Evolutionary conservation across 805 yeast genomes (phyloP), one percentile per base, ranked within the genome.

Genomic region (Ogataea populi-albae): DNA sequence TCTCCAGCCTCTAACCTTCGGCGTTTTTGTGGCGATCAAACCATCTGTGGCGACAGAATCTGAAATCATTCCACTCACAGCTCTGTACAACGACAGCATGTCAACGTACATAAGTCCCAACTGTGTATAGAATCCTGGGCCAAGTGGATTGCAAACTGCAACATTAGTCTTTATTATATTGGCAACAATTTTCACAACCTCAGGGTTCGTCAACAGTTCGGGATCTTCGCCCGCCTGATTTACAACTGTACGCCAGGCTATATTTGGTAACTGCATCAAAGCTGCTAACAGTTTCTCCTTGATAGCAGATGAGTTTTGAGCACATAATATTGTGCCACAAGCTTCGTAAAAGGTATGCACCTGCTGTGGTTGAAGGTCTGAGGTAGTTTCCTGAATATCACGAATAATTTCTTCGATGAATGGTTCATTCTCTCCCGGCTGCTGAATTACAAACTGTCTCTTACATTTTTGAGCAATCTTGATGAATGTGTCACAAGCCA

Each of bases 401-500:
- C 79, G 70, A 34, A 93, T 87, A 45, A 93, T 89, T 49, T 87
- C 95, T 56, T 84, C 86, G 47, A 93, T 85, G 54, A 91, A 91
- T 14, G 98, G 96, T 57, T 83, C 95, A 6, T 75, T 59, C 65
- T 94, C 98, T 45, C 81, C 82, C 15, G 78, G 75, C 64, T 91
- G 97, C 49, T 77, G 81, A 32, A 84, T 82, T 26, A 91, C 95
- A 63, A 93, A 93, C 63, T 91, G 97, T 48, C 89, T 80, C 64
- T 88, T 89, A 73, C 98, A 93, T 65, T 93, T 93, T 49, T 78
- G 81, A 16, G 96, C 86, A 61, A 93, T 93, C 62, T 93, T 93
- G 58, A 91, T 91, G 59, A 93, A 93, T 1, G 99, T 93, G 63
- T 93, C 99, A 70, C 98, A 93, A 6, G 99, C 98, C 98, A 93